A percentile compares a stretch with the other conserved stretches of the same genome.
These are phyloP conservation scores for Ophiosphaerella herpotricha DNA, from an alignment of 2,329 filamentous ascomycete species.

Conservation along the genomic window DNA sequence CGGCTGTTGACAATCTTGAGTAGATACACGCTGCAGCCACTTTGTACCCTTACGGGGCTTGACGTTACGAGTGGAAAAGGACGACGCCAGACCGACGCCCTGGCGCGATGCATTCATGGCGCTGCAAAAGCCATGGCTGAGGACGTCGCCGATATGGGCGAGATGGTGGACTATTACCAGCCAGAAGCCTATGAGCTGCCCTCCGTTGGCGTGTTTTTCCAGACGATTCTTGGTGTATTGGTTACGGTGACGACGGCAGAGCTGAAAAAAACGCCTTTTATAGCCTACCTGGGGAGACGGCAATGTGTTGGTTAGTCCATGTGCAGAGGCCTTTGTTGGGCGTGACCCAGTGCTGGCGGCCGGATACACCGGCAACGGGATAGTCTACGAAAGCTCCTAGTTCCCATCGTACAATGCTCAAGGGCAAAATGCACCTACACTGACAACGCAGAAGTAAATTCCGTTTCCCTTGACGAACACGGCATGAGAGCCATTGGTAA, in stretches of 20 bases:
- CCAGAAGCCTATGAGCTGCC: slow-evolving; percentile 66
- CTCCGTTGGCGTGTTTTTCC: slow-evolving; percentile 62
- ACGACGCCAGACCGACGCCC: no score
- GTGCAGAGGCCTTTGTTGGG: slow-evolving; percentile 65
- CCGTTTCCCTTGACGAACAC: slow-evolving; percentile 63
- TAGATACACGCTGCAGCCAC: no score
- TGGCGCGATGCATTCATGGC: slow-evolving; percentile 46
- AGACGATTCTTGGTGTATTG: slow-evolving; percentile 70
- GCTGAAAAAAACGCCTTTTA: slow-evolving; percentile 58
- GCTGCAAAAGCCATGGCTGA: slow-evolving; percentile 53
- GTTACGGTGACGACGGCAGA: slow-evolving; percentile 64
- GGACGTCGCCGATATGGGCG: slow-evolving; percentile 59
- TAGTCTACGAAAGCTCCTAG: slow-evolving; percentile 48
- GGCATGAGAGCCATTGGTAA: slow-evolving; percentile 68
- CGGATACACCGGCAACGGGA: slow-evolving; percentile 54
- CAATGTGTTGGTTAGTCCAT: slow-evolving; percentile 68
- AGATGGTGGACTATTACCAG: slow-evolving; percentile 61
- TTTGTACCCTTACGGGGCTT: no score
- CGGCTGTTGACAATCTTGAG: no score
- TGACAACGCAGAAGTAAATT: slow-evolving; percentile 66
- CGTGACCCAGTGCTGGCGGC: slow-evolving; percentile 70
- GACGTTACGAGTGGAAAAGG: no score
- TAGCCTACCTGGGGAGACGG: slow-evolving; percentile 61
- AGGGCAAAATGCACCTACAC: slow-evolving; percentile 41
- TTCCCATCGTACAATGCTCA: background rate